These are phyloP conservation scores for Trichoderma citrinoviride DNA, from an alignment of 2,329 filamentous ascomycete species.

Conservation along the genomic window DNA sequence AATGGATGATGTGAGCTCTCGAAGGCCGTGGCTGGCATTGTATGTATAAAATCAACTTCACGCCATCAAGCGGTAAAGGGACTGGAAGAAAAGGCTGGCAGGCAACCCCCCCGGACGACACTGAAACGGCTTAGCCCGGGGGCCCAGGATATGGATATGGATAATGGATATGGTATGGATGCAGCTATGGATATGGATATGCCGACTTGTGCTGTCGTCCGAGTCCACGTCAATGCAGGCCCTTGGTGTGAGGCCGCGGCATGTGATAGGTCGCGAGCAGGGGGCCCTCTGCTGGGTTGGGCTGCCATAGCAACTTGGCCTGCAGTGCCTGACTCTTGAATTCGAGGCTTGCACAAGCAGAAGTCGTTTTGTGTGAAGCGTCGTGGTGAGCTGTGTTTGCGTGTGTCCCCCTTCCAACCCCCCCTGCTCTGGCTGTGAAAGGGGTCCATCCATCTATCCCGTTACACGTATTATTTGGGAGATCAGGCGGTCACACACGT, in stretches of 20 bases:
- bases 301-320: slow-evolving; percentile 7
- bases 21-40: slow-evolving; percentile 13
- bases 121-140: slow-evolving; percentile 14
- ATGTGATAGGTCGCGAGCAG: slow-evolving; percentile 16
- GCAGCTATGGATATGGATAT: background rate
- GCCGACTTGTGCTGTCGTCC: slow-evolving; percentile 14
- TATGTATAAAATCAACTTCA: slow-evolving; percentile 19
- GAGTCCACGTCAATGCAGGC: slow-evolving; percentile 17
- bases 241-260: slow-evolving; percentile 12
- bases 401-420: background rate
- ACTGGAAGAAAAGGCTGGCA: slow-evolving; percentile 9
- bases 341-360: slow-evolving; percentile 8
- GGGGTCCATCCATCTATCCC: slow-evolving; percentile 15
- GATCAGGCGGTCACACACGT: slow-evolving; percentile 20
- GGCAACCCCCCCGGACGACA: background rate
- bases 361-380: background rate
- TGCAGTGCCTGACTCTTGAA: slow-evolving; percentile 15
- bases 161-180: too few species aligned
- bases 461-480: slow-evolving; percentile 18
- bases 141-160: background rate
- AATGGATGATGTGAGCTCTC: background rate
- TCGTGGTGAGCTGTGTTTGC: too few species aligned
- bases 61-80: slow-evolving; percentile 18
- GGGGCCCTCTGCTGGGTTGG: slow-evolving; percentile 10
- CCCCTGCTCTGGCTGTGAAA: slow-evolving; percentile 19